These are phyloP conservation scores for Fusarium decemcellulare DNA, from an alignment of 2,329 filamentous ascomycete species.

Conservation along the genomic window DNA sequence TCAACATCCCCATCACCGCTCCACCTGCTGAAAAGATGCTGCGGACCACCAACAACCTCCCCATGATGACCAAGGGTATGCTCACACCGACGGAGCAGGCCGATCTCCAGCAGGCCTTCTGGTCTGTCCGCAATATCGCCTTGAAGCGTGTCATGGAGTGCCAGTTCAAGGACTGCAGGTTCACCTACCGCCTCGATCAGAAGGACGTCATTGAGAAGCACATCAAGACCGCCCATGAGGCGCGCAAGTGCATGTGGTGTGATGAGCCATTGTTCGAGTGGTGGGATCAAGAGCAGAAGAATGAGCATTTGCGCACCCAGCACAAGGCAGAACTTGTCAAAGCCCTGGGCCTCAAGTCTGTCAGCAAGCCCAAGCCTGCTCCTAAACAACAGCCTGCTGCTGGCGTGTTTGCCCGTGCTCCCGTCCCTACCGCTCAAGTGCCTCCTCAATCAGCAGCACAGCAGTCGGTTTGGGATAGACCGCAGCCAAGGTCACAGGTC, in stretches of 20 bases:
- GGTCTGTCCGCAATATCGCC: constrained; percentile 19
- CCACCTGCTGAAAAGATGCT: constrained; percentile 54
- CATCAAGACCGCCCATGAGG: constrained; percentile 51
- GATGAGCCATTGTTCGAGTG: constrained; percentile 48
- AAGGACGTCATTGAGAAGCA: constrained; percentile 53
- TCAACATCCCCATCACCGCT: constrained; percentile 37
- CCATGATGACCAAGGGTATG: constrained; percentile 54
- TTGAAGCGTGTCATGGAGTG: constrained; percentile 54
- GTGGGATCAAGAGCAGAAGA: constrained; percentile 46
- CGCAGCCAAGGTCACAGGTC: neutral
- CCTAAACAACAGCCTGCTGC: too few species aligned
- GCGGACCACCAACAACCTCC: constrained; percentile 50
- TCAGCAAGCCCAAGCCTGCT: too few species aligned
- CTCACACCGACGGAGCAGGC: constrained; percentile 59
- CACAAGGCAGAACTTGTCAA: constrained; percentile 46
- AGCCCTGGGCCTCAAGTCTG: constrained; percentile 11
- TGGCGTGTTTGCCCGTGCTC: too few species aligned
- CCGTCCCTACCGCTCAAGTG: neutral
- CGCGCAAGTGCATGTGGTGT: constrained; percentile 55
- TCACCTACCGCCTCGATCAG: constrained; percentile 51
- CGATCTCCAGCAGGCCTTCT: constrained; percentile 47
- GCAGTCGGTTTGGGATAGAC: too few species aligned
- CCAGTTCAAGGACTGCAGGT: constrained; percentile 55
- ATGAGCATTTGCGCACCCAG: constrained; percentile 48
- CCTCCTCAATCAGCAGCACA: neutral